Conservation (phyloP, 169 alveolate genomes). For the Cryptosporidium felis region DNA sequence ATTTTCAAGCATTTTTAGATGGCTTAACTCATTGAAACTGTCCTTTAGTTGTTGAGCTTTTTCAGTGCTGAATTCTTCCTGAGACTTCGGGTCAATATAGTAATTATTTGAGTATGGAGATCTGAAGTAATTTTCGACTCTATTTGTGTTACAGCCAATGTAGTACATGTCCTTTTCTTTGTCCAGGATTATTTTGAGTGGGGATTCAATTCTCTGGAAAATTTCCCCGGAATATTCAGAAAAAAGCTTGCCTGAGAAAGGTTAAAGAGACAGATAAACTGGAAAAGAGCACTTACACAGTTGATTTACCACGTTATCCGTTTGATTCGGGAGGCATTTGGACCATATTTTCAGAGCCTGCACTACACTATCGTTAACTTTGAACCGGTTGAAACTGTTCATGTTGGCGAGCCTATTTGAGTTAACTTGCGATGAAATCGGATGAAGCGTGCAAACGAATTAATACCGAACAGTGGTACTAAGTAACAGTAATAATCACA, state of each 20-base stretch:
- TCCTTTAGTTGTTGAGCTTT: background rate
- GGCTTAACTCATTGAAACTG: background rate
- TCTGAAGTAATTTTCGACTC: constrained; percentile 32
- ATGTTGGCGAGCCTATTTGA: too few species aligned
- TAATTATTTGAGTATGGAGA: constrained; percentile 47
- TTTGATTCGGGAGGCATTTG: constrained; percentile 31
- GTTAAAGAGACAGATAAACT: background rate
- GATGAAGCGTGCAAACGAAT: too few species aligned
- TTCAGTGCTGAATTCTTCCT: background rate
- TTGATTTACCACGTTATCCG: background rate
- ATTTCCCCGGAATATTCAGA: background rate
- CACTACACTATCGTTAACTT: constrained; percentile 16
- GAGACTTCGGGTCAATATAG: background rate
- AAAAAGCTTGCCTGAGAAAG: constrained; percentile 7
- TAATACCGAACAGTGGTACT: too few species aligned
- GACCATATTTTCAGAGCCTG: constrained; percentile 63
- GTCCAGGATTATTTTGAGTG: constrained; percentile 15
- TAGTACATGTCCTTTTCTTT: constrained; percentile 21
- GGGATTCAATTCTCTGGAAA: constrained; percentile 18
- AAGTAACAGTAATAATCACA: too few species aligned
- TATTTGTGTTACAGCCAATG: constrained; percentile 52
- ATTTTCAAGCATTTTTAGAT: constrained; percentile 11
- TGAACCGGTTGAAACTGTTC: too few species aligned
- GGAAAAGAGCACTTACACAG: constrained; percentile 27
- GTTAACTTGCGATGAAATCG: too few species aligned